phyloP scores from a whole-genome alignment of 169 alveolate species.

The Plasmodium inui region DNA sequence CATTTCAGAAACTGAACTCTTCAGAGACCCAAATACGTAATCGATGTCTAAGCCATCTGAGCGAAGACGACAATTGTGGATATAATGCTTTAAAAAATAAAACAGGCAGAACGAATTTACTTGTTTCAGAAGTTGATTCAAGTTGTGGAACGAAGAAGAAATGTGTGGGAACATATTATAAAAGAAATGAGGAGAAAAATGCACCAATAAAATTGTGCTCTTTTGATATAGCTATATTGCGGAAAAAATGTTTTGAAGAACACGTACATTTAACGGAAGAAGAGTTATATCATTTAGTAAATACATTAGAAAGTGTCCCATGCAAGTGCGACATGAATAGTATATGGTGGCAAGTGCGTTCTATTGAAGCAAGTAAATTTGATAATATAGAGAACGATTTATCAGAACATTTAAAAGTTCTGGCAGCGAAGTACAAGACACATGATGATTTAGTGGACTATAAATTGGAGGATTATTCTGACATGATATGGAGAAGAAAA shows the following conservation, averaged over 20 bases:
- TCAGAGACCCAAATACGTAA: background rate
- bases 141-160: background rate
- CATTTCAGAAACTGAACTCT: background rate
- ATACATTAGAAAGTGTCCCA: conserved; percentile 3
- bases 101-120: background rate
- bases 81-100: background rate
- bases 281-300: background rate
- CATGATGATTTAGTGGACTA: background rate
- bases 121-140: background rate
- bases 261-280: background rate
- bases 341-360: conserved; percentile 17
- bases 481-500: background rate
- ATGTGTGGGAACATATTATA: background rate
- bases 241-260: conserved; percentile 6
- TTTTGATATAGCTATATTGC: background rate
- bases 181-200: background rate
- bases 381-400: background rate
- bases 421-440: background rate
- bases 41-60: background rate
- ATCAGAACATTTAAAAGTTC: background rate
- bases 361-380: conserved; percentile 15
- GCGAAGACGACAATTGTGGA: background rate
- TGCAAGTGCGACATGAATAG: background rate
- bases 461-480: background rate
- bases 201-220: background rate